A percentile compares a stretch with the other conserved stretches of the same genome.
phyloP scores from a whole-genome alignment of 2,329 filamentous ascomycete species.

The Hymenoscyphus scutula region DNA sequence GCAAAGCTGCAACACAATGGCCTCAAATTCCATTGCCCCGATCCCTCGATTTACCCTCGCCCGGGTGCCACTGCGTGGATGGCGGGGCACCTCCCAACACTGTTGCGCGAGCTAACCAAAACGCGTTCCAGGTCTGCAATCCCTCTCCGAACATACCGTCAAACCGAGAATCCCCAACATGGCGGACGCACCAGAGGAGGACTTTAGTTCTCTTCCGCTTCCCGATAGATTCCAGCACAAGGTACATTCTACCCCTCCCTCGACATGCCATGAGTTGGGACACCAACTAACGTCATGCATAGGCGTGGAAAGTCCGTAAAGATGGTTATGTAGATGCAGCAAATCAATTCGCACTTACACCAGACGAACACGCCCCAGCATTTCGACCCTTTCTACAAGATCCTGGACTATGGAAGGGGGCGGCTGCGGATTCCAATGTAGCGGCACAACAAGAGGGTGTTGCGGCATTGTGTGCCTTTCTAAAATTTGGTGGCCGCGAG shows the following conservation, averaged over 20 bases:
- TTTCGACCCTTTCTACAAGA: constrained; percentile 89
- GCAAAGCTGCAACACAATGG: neutral
- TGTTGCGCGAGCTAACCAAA: constrained; percentile 32
- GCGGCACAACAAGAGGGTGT: constrained; percentile 94
- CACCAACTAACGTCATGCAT: constrained; percentile 17
- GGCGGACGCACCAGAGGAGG: constrained; percentile 74
- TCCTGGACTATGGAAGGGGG: constrained; percentile 83
- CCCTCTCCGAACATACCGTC: constrained; percentile 5
- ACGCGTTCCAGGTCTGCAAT: constrained; percentile 27
- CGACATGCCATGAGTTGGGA: neutral
- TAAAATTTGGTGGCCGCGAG: constrained; percentile 84
- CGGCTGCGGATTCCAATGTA: constrained; percentile 91
- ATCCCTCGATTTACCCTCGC: neutral
- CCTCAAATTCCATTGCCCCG: neutral
- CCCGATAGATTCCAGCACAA: constrained; percentile 83
- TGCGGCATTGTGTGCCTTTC: constrained; percentile 81
- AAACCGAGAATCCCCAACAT: constrained; percentile 45
- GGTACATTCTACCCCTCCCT: constrained; percentile 40
- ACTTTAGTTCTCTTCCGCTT: constrained; percentile 75
- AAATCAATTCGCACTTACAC: constrained; percentile 79
- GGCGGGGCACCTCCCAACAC: constrained; percentile 21
- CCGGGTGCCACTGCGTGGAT: constrained; percentile 15
- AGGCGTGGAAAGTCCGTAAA: constrained; percentile 97
- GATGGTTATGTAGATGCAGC: constrained; percentile 89
- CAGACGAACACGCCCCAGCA: constrained; percentile 79